These are phyloP conservation scores for Triticum aestivum DNA, from an alignment of 176 grass and related monocot species.

Conservation along the genomic window DNA sequence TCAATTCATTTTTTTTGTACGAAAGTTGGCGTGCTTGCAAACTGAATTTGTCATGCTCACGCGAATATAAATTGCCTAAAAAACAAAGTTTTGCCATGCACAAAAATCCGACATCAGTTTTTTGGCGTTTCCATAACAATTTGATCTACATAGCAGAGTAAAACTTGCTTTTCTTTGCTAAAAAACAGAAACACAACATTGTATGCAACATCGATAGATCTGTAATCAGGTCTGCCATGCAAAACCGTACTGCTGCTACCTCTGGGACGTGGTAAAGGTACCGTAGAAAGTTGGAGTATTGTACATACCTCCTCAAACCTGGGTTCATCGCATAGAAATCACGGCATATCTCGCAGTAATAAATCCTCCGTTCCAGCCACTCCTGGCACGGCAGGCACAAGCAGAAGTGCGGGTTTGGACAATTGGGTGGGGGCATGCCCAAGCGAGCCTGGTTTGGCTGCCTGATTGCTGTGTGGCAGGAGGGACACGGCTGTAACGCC, in stretches of 20 bases:
- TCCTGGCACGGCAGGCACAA: neutral
- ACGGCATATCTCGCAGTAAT: fast-evolving
- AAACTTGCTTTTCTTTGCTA: neutral
- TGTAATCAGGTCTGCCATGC: neutral
- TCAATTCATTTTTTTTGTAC: too few species aligned
- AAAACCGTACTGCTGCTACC: neutral
- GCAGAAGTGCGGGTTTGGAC: neutral
- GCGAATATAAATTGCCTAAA: too few species aligned
- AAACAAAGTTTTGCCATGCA: too few species aligned
- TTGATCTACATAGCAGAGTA: neutral
- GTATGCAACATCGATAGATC: neutral
- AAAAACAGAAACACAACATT: neutral
- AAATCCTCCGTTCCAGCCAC: neutral
- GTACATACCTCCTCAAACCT: neutral
- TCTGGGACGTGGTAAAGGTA: neutral
- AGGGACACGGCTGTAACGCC: neutral
- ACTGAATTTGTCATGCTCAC: too few species aligned
- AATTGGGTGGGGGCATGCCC: neutral
- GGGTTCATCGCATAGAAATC: neutral
- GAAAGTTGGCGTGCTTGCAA: too few species aligned
- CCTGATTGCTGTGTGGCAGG: neutral
- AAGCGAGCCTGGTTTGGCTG: neutral
- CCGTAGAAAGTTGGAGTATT: neutral
- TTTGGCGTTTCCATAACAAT: neutral
- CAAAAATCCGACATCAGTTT: too few species aligned